Base-by-base conservation (phyloP, 2,329 filamentous ascomycete genomes). In the Fusarium circinatum region DNA sequence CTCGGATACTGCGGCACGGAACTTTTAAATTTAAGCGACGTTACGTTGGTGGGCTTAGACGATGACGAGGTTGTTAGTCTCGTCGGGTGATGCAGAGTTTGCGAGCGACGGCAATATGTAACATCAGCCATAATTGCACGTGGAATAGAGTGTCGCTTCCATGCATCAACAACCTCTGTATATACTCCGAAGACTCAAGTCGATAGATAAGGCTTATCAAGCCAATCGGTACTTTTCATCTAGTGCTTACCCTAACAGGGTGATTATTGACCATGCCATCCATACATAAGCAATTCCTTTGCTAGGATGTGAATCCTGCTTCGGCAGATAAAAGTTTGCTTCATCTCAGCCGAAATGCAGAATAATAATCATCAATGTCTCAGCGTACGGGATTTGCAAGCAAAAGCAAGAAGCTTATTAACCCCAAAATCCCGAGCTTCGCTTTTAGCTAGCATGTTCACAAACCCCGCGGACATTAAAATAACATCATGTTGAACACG, bases 391-490 rank as follows among this genome's bases (percentile, higher is more conserved):
- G 15, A 13, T 28, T 39, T n/a, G 24, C 8, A 28, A 39, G 38
- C 4, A 13, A 38, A 28, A 54, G 15, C 5, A 10, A 3, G 4
- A 36, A 22, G 28, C 8, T 11, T 13, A 20, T 8, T 28, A 54
- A n/a, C 20, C 24, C 51, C 51, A 34, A 55, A 55, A 28, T 18
- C 10, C 34, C 51, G 51, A 15, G 17, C 4, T 10, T 39, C 18
- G 20, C 14, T 12, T 41, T 17, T n/a, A n/a, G 6, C 11, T n/a
- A 9, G 20, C 24, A 28, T 10, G 8, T 9, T 22, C 5, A 5
- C 5, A 55, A 55, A 55, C 20, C 34, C 51, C 51, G 51, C 51
- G 51, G 51, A 9, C 51, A 28, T 55, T 28, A 18, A 28, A 54
- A 54, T 0, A 28, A 54, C 51, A 55, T 55, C 34, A 55, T 39